Base-by-base conservation (phyloP, 164 flowering plant species). In the Nelumbo lutea region DNA sequence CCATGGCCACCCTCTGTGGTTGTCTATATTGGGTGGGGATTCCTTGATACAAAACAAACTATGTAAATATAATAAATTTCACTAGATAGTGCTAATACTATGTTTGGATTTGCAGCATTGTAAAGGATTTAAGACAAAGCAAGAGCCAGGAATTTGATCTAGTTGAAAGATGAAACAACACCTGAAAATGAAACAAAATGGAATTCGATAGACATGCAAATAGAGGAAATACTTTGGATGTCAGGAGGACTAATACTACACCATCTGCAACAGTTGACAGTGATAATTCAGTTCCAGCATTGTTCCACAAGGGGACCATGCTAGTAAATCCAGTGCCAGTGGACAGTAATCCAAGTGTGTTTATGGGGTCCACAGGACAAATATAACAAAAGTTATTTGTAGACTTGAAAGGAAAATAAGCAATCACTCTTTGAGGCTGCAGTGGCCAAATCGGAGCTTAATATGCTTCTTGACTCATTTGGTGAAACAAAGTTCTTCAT, bases 361-460 rank as follows among this genome's bases (percentile, higher is more conserved):
- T 42, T 42, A 52, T 44, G 11, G 77, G 75, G 42, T 65, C 81
- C 59, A 41, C 59, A 39, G 44, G 59, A 42, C 40, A 13, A 39
- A 27, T n/a, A 42, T 9, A 61, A 56, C 15, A 6, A 14, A 15
- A 61, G 42, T 65, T 61, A 77, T 73, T 39, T 51, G 56, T 60
- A 56, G 70, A 63, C 38, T 27, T 73, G 8, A n/a, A 50, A 57
- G 6, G 65, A 60, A 59, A 74, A 70, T 51, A 79, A 67, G 11
- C 45, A 41, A n/a, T 42, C 76, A 43, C 15, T 50, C 14, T 83
- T 86, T 72, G 76, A 85, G 72, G 87, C 86, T 45, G 87, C 86
- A 53, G 68, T 79, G 65, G 84, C 86, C 15, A 95, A 89, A 73
- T 84, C 84, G 13, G 97, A 89, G 65, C 88, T 92, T 39, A 93